Conservation (phyloP, 441 rosid genomes). For the Eugenia klotzschiana region DNA sequence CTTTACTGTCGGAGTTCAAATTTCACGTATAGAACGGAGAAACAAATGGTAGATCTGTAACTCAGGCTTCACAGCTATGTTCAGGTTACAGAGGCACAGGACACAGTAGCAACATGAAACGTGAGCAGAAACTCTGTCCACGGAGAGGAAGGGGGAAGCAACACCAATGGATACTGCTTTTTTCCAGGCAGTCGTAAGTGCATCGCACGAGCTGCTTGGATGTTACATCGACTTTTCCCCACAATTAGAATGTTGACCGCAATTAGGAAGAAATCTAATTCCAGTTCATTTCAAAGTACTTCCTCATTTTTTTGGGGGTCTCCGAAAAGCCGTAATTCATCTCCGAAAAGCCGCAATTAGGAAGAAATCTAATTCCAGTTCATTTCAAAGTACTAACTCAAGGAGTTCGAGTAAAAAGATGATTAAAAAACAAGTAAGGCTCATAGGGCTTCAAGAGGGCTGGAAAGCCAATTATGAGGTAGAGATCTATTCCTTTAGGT, state of each 20-base stretch:
- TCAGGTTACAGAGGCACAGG: neutral
- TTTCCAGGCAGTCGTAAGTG: slow-evolving; percentile 85
- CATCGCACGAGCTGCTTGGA: slow-evolving; percentile 67
- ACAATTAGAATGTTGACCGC: slow-evolving; percentile 42
- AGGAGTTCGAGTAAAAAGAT: too few species aligned
- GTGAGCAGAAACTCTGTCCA: neutral
- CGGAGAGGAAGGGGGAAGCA: neutral
- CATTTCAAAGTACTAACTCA: too few species aligned
- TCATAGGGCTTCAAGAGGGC: too few species aligned
- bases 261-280: neutral
- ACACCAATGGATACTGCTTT: slow-evolving; percentile 78
- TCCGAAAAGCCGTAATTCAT: too few species aligned
- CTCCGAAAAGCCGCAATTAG: too few species aligned
- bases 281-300: neutral
- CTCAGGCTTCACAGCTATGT: neutral
- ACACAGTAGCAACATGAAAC: neutral
- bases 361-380: too few species aligned
- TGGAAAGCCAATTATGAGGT: too few species aligned
- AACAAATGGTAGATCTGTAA: neutral
- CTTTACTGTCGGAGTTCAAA: neutral
- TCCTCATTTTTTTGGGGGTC: too few species aligned
- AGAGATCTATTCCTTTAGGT: too few species aligned
- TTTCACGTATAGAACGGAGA: neutral
- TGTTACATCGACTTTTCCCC: slow-evolving; percentile 77
- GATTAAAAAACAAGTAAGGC: too few species aligned